Conservation (phyloP, 2,329 filamentous ascomycete genomes). For the Trichoderma hamatum region DNA sequence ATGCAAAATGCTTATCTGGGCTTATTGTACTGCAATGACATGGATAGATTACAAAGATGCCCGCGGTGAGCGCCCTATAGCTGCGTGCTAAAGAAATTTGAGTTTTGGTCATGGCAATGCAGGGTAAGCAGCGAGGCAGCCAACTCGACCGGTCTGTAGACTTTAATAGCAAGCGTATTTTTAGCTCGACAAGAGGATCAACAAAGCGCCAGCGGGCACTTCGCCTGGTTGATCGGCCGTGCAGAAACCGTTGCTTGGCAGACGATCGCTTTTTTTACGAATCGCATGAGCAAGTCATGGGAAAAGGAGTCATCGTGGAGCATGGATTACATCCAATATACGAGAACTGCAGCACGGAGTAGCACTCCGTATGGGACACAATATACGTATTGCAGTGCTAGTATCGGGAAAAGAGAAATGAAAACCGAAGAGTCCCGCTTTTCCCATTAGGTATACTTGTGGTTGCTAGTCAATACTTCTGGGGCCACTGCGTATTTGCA, state of each 20-base stretch:
- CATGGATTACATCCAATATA: not conserved
- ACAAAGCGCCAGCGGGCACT: not conserved
- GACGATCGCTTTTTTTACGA: not conserved
- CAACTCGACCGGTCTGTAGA: not conserved
- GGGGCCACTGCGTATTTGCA: not conserved
- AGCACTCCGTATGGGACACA: not conserved
- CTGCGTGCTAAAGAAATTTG: not conserved
- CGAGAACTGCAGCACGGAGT: not conserved
- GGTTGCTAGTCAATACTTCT: not conserved
- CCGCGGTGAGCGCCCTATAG: not conserved
- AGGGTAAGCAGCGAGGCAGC: constrained; percentile 2
- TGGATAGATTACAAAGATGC: not conserved
- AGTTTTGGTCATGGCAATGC: not conserved
- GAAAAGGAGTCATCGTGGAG: not conserved
- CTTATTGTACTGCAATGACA: not conserved
- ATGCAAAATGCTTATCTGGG: constrained; percentile 24
- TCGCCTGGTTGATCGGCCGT: not conserved
- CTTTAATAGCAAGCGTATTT: not conserved
- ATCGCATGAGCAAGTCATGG: not conserved
- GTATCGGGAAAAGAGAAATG: not conserved
- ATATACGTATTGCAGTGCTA: not conserved
- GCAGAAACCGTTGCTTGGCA: not conserved
- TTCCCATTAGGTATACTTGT: not conserved
- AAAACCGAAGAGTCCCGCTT: not conserved
- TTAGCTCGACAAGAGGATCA: not conserved